Conservation (phyloP, 2,329 filamentous ascomycete genomes). For the Aspergillus ibericus region DNA sequence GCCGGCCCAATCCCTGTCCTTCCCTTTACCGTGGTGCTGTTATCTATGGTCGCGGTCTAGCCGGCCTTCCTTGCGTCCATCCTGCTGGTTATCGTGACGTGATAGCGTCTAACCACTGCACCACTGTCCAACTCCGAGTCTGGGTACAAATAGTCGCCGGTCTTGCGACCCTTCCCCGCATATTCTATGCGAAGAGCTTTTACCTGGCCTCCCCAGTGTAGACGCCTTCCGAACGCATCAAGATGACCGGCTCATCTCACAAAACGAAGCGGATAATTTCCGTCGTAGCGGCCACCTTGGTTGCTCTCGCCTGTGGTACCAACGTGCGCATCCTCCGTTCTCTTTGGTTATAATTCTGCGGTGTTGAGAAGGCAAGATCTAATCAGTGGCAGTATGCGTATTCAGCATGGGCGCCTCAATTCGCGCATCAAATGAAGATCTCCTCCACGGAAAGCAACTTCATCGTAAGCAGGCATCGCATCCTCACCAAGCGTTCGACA, state of each 20-base stretch:
- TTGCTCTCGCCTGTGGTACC: slow-evolving; percentile 87
- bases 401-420: slow-evolving; percentile 96
- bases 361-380: slow-evolving; percentile 8
- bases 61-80: not conserved
- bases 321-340: slow-evolving; percentile 60
- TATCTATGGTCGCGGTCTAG: not conserved
- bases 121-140: not conserved
- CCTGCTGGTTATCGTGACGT: slow-evolving; percentile 7
- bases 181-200: slow-evolving; percentile 3
- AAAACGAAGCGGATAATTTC: slow-evolving; percentile 69
- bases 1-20: not conserved
- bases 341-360: slow-evolving; percentile 7
- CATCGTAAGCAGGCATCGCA: slow-evolving; percentile 60
- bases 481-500: not conserved
- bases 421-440: slow-evolving; percentile 80
- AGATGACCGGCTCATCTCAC: slow-evolving; percentile 30
- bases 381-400: slow-evolving; percentile 77
- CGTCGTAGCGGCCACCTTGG: slow-evolving; percentile 78
- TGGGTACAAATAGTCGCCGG: slow-evolving; percentile 5
- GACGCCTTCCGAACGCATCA: slow-evolving; percentile 2
- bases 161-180: not conserved
- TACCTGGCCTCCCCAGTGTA: not conserved
- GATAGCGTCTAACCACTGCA: slow-evolving; percentile 6
- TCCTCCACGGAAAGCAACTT: slow-evolving; percentile 92
- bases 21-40: not conserved